Conservation (phyloP, 2,329 filamentous ascomycete species). For the Penicillium sp. region DNA sequence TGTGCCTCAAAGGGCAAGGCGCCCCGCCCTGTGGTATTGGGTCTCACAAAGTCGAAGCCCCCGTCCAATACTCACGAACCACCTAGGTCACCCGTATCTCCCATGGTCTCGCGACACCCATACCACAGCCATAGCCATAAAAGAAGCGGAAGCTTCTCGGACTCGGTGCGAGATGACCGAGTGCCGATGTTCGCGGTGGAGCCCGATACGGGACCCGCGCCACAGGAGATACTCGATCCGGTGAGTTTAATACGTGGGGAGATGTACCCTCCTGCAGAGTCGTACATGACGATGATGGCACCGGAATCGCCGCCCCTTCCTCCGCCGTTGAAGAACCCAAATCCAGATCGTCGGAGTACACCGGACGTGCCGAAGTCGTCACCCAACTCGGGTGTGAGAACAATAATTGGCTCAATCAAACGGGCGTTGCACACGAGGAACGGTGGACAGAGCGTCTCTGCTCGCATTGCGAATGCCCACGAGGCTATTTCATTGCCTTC, state of each 20-base stretch:
- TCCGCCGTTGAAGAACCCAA: constrained; percentile 21
- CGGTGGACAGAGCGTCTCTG: constrained; percentile 25
- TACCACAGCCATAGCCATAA: constrained; percentile 56
- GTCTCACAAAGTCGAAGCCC: constrained; percentile 25
- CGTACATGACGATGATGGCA: constrained; percentile 62
- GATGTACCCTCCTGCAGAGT: constrained; percentile 69
- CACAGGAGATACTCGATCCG: constrained; percentile 59
- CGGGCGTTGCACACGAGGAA: constrained; percentile 63
- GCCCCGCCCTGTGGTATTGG: constrained; percentile 38
- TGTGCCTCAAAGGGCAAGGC: constrained; percentile 27
- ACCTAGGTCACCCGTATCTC: constrained; percentile 20
- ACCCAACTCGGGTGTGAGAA: constrained; percentile 63
- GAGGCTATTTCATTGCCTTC: constrained; percentile 23
- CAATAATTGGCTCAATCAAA: constrained; percentile 74
- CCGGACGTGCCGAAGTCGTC: constrained; percentile 23
- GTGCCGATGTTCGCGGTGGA: constrained; percentile 45
- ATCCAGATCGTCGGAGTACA: constrained; percentile 25
- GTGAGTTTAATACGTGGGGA: constrained; percentile 83
- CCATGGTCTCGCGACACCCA: constrained; percentile 39
- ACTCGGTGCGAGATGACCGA: constrained; percentile 66
- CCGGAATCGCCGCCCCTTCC: constrained; percentile 41
- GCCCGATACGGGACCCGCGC: constrained; percentile 38
- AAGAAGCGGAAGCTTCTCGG: constrained; percentile 76
- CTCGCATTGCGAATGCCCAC: constrained; percentile 30
- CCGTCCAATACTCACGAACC: constrained; percentile 18